A percentile compares a stretch with the other conserved stretches of the same genome.
These are phyloP conservation scores for Inonotus obliquus DNA, from an alignment of 1,284 basidiomycete species.

Conservation along the genomic window DNA sequence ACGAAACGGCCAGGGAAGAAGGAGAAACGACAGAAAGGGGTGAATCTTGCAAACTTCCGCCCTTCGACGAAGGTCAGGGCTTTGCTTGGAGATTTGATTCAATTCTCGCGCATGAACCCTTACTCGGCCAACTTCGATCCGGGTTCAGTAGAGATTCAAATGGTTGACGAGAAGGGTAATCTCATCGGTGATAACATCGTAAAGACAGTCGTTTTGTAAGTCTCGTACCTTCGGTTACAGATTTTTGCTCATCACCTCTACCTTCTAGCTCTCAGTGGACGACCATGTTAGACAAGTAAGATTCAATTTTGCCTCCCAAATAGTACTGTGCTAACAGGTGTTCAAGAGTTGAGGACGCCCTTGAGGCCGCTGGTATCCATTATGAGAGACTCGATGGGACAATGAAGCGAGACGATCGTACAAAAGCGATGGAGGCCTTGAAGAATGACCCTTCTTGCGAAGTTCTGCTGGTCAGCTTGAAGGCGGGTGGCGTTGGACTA, in stretches of 20 bases:
- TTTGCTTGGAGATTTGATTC: conserved; percentile 69
- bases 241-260: conserved; percentile 7
- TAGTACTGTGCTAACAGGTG: conserved; percentile 19
- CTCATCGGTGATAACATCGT: conserved; percentile 60
- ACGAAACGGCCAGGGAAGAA: conserved; percentile 59
- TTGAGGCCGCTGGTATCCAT: conserved; percentile 74
- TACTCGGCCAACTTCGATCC: conserved; percentile 84
- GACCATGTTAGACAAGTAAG: conserved; percentile 87
- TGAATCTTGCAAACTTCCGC: conserved; percentile 53
- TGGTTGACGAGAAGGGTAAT: conserved; percentile 71
- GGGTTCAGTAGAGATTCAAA: conserved; percentile 60
- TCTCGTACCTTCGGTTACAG: conserved; percentile 21
- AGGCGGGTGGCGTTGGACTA: conserved; percentile 95
- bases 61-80: conserved; percentile 85
- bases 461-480: conserved; percentile 91
- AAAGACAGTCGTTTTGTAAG: conserved; percentile 93
- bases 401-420: conserved; percentile 93
- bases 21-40: conserved; percentile 64
- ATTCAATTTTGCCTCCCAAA: conserved; percentile 18
- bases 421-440: conserved; percentile 84
- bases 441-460: conserved; percentile 83
- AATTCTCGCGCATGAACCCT: conserved; percentile 75
- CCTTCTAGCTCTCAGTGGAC: conserved; percentile 86
- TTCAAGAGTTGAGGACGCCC: conserved; percentile 79
- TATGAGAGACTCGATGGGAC: conserved; percentile 93